Evolutionary conservation across 371 early-diverging fungal species (phyloP), one percentile per base, ranked within the genome.

Genomic region (Chytridium lagenaria): DNA sequence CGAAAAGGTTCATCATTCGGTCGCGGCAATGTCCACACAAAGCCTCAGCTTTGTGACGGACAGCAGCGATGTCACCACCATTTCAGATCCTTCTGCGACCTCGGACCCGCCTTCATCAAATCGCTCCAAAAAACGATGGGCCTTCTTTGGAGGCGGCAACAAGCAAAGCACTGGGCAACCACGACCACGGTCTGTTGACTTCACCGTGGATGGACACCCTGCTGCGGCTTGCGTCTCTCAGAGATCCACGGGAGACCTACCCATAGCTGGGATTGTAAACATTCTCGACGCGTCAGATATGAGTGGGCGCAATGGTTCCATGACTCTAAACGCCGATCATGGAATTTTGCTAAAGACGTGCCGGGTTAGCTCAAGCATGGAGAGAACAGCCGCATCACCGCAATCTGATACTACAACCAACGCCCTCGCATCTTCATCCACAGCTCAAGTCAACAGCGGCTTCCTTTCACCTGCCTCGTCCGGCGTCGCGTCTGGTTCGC

Each of bases 51-150:
- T 19, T 44, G 19, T 44, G 44, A 12, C 19, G 44, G 44, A 26
- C 12, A 52, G 55, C 26, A 52, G 26, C 26, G 26, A 52, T 5
- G 55, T 26, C n/a, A 52, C n/a, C 55, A 5, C 26, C 55, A 15
- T 52, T 26, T 15, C 44, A 19, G 19, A 7, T 12, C 12, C 44
- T 44, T 44, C 44, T 19, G 19, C 19, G 19, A 7, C 44, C 12
- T 44, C 44, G 7, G 19, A 12, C 44, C 44, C 44, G 44, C 44
- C 44, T 44, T 7, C 44, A 52, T 5, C 16, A 52, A 52, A 26
- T 52, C 55, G 23, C 55, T n/a, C n/a, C n/a, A n/a, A 23, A 52
- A 52, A 52, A 26, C 12, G 55, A 26, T 52, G 55, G 55, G 55
- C n/a, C 7, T 52, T 52, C 23, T 52, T 52, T 44, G 44, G 44